Evolutionary conservation across 257 asterid species (phyloP), one percentile per base, ranked within the genome.

Genomic region (Primulina tabacum): DNA sequence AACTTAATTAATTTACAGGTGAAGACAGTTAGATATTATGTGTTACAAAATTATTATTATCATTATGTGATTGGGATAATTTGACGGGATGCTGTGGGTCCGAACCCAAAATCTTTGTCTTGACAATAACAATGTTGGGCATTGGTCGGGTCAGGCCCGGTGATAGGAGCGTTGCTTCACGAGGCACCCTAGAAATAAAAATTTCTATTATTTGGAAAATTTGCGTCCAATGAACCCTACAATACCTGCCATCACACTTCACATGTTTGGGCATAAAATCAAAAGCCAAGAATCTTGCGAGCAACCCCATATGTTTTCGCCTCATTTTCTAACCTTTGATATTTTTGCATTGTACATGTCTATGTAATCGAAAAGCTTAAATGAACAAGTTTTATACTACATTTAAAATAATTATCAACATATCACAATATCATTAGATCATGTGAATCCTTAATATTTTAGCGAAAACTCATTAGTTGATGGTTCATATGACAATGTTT

Each of bases 61-160:
- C 6, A 21, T 24, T 52, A 47, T 55, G 16, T 37, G 76, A 67
- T 69, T 72, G 72, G 73, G 75, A 78, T 78, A 77, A 69, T 67
- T 40, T 62, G 70, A 73, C 29, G 62, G 53, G 29, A 64, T 50
- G 21, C 21, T 21, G 57, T 12, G 57, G 76, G 73, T 26, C 62
- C 64, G 16, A 64, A 37, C n/a, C 17, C 67, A 64, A 76, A 76
- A 70, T 59, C 75, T 77, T 75, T 73, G 72, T 70, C 73, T n/a
- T 59, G 80, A 68, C 67, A 78, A 76, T 56, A 78, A 78, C 57
- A 61, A 14, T 80, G 78, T 66, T 76, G 63, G 74, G 70, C 53
- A 60, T 61, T 68, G 82, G 87, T 86, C 81, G 83, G 82, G 71
- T 71, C 65, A 74, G 32, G 73, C 75, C 66, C 60, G 64, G 72